Percentiles rank a stretch among this genome's conserved stretches.
phyloP scores from a whole-genome alignment of 495 filamentous ascomycete species.

The Delitschia confertaspora region DNA sequence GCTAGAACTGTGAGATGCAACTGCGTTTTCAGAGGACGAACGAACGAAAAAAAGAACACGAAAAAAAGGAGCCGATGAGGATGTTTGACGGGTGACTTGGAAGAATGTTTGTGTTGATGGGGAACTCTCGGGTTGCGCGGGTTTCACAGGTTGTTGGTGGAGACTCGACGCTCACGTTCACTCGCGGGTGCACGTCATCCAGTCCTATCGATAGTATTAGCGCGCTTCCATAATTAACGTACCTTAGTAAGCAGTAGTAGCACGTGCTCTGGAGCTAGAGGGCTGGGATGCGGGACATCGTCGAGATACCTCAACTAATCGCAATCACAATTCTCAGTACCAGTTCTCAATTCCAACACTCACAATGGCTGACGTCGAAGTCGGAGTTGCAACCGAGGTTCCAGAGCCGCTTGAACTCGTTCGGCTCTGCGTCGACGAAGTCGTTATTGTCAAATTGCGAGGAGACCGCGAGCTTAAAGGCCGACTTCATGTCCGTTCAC shows the following conservation, averaged over 20 bases:
- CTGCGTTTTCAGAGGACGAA: neutral
- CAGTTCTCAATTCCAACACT: constrained; percentile 4
- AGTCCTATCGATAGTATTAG: neutral
- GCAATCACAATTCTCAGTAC: too few relatives aligned
- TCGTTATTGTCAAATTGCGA: constrained; percentile 92
- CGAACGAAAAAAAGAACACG: too few relatives aligned
- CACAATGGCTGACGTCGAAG: constrained; percentile 65
- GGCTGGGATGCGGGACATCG: too few relatives aligned
- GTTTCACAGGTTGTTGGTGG: too few relatives aligned
- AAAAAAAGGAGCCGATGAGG: too few relatives aligned
- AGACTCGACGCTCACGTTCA: too few relatives aligned
- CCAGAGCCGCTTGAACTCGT: constrained; percentile 92
- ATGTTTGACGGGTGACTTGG: too few relatives aligned
- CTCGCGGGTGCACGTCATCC: too few relatives aligned
- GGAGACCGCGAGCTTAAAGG: constrained; percentile 95
- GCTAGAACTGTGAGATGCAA: neutral
- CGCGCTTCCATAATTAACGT: neutral
- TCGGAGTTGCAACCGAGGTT: constrained; percentile 52
- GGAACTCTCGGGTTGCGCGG: too few relatives aligned
- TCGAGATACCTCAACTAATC: neutral
- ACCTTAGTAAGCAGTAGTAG: neutral
- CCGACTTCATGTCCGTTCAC: constrained; percentile 67
- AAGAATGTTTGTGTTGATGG: too few relatives aligned
- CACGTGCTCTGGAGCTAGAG: too few relatives aligned
- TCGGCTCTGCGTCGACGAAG: constrained; percentile 83